These are phyloP conservation scores for Agroathelia rolfsii DNA, from an alignment of 1,284 basidiomycete species.

Conservation along the genomic window DNA sequence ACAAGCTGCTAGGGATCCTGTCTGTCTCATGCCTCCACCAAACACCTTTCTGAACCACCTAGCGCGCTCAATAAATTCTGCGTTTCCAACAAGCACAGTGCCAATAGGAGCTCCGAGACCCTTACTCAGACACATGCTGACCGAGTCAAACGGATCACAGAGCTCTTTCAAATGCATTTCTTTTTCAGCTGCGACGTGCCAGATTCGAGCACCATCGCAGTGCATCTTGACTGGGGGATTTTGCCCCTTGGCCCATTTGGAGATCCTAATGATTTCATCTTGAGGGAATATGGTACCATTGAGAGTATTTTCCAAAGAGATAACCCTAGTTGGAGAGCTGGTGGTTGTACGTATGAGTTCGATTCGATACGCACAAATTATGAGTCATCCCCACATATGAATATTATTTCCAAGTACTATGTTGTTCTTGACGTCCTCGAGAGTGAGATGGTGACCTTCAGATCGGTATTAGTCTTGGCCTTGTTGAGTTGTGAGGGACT, in stretches of 20 bases:
- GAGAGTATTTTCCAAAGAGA: constrained; percentile 88
- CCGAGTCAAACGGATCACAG: constrained; percentile 84
- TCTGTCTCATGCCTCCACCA: constrained; percentile 92
- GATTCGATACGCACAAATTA: background rate
- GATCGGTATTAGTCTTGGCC: background rate
- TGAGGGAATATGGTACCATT: constrained; percentile 90
- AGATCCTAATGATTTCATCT: constrained; percentile 78
- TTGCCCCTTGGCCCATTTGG: constrained; percentile 60
- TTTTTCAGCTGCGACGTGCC: constrained; percentile 84
- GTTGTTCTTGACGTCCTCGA: constrained; percentile 70
- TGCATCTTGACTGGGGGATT: constrained; percentile 87
- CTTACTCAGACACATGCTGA: constrained; percentile 95
- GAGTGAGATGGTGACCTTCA: constrained; percentile 76
- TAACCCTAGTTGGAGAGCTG: constrained; percentile 73
- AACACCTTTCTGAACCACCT: constrained; percentile 89
- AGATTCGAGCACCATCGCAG: constrained; percentile 90
- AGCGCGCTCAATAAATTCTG: constrained; percentile 66
- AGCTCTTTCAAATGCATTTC: constrained; percentile 66
- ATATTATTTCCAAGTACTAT: constrained; percentile 63
- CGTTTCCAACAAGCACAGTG: constrained; percentile 77
- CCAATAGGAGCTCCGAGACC: constrained; percentile 92
- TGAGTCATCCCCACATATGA: constrained; percentile 45
- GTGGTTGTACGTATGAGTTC: constrained; percentile 11
- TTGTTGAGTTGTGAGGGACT: constrained; percentile 2
- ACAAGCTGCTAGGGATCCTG: constrained; percentile 71